These are phyloP conservation scores for Mycena floridula DNA, from an alignment of 768 basidiomycete species.

Conservation along the genomic window DNA sequence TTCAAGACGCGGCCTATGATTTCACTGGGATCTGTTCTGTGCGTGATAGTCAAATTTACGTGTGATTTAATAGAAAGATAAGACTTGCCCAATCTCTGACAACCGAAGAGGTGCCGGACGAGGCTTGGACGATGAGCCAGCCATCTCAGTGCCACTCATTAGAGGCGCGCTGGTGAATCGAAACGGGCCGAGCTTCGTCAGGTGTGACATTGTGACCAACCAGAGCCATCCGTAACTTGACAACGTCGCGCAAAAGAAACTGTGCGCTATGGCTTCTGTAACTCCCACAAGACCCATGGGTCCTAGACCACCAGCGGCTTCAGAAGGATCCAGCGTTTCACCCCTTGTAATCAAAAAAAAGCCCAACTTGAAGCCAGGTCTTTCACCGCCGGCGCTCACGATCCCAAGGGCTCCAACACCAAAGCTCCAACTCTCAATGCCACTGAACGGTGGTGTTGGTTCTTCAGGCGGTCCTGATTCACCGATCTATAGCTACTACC, in stretches of 20 bases:
- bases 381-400: slow-evolving; percentile 19
- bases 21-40: slow-evolving; percentile 33
- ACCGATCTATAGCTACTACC: slow-evolving; percentile 31
- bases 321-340: not conserved
- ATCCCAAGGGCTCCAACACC: slow-evolving; percentile 21
- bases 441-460: slow-evolving; percentile 19
- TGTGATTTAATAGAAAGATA: not conserved
- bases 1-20: slow-evolving; percentile 40
- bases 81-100: not conserved
- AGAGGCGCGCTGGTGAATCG: too few species aligned
- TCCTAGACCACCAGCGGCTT: not conserved
- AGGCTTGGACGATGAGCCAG: too few species aligned
- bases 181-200: too few species aligned
- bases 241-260: too few species aligned
- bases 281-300: too few species aligned
- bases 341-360: slow-evolving; percentile 24
- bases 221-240: too few species aligned
- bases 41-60: too few species aligned
- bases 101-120: slow-evolving; percentile 22
- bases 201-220: too few species aligned
- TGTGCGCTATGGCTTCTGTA: too few species aligned
- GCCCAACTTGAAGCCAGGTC: slow-evolving; percentile 17
- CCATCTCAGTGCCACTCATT: too few species aligned
- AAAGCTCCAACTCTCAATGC: slow-evolving; percentile 23
- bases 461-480: slow-evolving; percentile 18